Percentiles rank a stretch among this genome's conserved stretches.
phyloP scores from a whole-genome alignment of 768 basidiomycete genomes.

The Lactifluus subvellereus region DNA sequence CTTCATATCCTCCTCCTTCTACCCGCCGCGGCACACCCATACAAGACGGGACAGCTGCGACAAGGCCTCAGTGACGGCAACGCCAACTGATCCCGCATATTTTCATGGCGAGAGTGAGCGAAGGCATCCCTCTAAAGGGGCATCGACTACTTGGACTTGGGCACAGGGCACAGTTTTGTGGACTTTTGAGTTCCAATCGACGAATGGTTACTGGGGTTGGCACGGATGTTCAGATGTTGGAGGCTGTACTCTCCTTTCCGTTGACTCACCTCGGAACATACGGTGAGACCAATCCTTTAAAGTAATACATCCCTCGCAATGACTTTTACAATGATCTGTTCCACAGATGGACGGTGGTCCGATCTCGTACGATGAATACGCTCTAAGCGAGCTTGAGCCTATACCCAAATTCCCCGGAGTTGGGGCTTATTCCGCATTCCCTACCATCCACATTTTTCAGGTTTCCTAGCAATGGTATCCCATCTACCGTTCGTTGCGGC shows the following conservation, averaged over 20 bases:
- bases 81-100: background rate
- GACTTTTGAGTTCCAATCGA: no score
- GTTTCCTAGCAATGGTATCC: slow-evolving; percentile 5
- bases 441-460: slow-evolving; percentile 15
- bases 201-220: no score
- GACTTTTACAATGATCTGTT: no score
- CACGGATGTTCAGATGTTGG: no score
- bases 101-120: background rate
- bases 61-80: no score
- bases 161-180: no score
- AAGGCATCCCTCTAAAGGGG: background rate
- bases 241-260: no score
- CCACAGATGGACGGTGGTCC: no score
- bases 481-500: slow-evolving; percentile 14
- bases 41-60: background rate
- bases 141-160: background rate
- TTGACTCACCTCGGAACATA: no score
- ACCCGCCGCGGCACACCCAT: background rate
- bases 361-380: no score
- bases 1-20: background rate
- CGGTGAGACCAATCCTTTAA: no score
- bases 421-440: slow-evolving; percentile 4
- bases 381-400: background rate
- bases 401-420: background rate
- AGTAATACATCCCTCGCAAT: no score